phyloP scores from a whole-genome alignment of 2,329 filamentous ascomycete species.

The Ascochyta viciae-villosae region DNA sequence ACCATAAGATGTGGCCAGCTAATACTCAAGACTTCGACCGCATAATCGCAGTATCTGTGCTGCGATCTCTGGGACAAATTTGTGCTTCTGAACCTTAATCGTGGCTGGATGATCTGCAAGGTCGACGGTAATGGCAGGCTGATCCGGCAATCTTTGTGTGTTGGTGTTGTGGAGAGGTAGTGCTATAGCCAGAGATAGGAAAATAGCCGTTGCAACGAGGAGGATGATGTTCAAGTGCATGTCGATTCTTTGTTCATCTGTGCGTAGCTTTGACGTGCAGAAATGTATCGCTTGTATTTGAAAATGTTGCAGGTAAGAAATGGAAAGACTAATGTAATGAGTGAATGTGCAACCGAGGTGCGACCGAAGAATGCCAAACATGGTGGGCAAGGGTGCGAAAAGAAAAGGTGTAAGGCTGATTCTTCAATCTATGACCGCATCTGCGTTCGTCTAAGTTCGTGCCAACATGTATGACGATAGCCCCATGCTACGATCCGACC shows the following conservation, averaged over 20 bases:
- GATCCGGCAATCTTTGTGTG: conserved; percentile 13
- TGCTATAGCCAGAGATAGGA: background rate
- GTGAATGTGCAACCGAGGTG: conserved; percentile 1
- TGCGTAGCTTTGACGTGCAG: background rate
- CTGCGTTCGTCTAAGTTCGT: background rate
- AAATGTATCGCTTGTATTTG: background rate
- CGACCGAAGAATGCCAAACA: conserved; percentile 10
- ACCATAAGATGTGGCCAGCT: background rate
- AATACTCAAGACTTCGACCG: background rate
- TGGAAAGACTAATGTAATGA: too few relatives aligned
- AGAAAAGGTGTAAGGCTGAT: background rate
- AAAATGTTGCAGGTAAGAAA: background rate
- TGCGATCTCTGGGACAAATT: conserved; percentile 6
- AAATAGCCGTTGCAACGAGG: background rate
- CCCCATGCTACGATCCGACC: background rate
- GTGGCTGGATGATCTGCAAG: background rate
- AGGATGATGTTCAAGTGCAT: background rate
- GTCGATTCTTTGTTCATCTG: background rate
- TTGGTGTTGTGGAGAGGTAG: conserved; percentile 16
- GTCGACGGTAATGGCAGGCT: background rate
- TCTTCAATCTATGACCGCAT: background rate
- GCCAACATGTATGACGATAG: background rate
- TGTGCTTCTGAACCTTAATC: conserved; percentile 8
- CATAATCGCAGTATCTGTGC: conserved; percentile 5
- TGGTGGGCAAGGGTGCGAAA: background rate